phyloP scores from a whole-genome alignment of 805 yeast species.

The Candida khao-thaluensis region DNA sequence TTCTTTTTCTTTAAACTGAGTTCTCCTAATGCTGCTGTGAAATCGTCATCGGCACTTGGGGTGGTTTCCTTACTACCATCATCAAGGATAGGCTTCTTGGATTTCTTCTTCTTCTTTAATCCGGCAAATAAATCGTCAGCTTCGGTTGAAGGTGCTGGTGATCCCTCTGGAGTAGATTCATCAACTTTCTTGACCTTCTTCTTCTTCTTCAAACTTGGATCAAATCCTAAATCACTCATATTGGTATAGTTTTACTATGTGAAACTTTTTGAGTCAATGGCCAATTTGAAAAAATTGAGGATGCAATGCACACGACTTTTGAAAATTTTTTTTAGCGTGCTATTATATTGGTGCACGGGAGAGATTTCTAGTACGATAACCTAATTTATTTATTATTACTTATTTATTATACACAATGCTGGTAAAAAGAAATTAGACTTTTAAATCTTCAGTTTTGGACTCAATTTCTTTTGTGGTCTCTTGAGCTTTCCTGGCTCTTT shows the following conservation, averaged over 20 bases:
- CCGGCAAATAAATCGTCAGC: conserved; percentile 68
- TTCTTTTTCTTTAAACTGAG: conserved; percentile 63
- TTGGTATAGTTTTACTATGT: conserved; percentile 6
- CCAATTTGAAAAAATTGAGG: conserved; percentile 9
- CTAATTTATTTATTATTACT: too few species aligned
- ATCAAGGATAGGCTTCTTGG: conserved; percentile 40
- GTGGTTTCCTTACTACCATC: conserved; percentile 23
- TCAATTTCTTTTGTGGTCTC: conserved; percentile 31
- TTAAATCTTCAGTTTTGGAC: conserved; percentile 6
- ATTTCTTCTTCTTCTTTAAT: conserved; percentile 75
- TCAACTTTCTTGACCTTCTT: conserved; percentile 58
- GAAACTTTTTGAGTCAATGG: conserved; percentile 2
- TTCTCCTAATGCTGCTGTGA: conserved; percentile 38
- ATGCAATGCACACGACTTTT: conserved; percentile 13
- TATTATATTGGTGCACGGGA: conserved; percentile 2
- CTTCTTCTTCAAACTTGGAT: conserved; percentile 74
- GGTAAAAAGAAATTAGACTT: too few species aligned
- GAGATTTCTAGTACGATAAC: too few species aligned
- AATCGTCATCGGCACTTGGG: conserved; percentile 31
- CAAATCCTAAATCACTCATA: conserved; percentile 63
- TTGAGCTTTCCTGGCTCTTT: conserved; percentile 26
- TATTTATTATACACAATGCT: too few species aligned
- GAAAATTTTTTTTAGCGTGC: conserved; percentile 2
- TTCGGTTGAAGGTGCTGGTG: conserved; percentile 33
- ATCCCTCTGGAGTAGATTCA: conserved; percentile 32